Evolutionary conservation across 2,329 filamentous ascomycete genomes (phyloP).

Genomic region (Penicillium brasilianum): DNA sequence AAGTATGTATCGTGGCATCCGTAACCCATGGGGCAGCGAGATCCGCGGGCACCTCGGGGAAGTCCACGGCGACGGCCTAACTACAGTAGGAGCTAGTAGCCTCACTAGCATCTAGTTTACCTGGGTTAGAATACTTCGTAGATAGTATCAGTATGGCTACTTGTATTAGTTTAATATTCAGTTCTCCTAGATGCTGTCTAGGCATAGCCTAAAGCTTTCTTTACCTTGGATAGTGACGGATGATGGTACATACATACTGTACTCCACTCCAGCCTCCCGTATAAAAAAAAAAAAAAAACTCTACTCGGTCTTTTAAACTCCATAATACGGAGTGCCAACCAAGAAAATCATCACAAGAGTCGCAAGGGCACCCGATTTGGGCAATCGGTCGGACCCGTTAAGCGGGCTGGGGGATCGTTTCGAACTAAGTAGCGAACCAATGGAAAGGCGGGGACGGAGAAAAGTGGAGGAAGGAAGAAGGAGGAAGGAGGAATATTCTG

Average conservation of each 20-base stretch:
- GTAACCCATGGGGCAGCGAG: background rate
- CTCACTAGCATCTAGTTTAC: background rate
- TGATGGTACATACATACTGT: too few species aligned
- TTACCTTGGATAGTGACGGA: background rate
- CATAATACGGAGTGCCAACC: background rate
- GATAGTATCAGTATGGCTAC: too few species aligned
- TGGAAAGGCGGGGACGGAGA: background rate
- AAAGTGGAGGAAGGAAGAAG: background rate
- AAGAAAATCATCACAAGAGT: background rate
- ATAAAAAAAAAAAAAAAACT: background rate
- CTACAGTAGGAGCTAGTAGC: background rate
- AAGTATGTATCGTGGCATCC: background rate
- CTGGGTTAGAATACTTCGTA: background rate
- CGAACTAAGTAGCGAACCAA: constrained; percentile 3
- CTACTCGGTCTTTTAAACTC: background rate
- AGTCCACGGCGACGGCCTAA: constrained; percentile 7
- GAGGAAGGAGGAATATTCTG: background rate
- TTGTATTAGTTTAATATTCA: too few species aligned
- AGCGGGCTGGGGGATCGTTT: constrained; percentile 4
- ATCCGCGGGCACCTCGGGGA: constrained; percentile 8
- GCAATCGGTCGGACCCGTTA: constrained; percentile 22
- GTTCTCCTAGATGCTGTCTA: background rate
- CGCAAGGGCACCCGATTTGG: constrained; percentile 17
- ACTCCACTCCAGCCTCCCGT: constrained; percentile 2
- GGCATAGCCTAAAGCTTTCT: background rate